Evolutionary conservation across 1,284 basidiomycete species (phyloP).

Genomic region (Exobasidium cylindrosporum): DNA sequence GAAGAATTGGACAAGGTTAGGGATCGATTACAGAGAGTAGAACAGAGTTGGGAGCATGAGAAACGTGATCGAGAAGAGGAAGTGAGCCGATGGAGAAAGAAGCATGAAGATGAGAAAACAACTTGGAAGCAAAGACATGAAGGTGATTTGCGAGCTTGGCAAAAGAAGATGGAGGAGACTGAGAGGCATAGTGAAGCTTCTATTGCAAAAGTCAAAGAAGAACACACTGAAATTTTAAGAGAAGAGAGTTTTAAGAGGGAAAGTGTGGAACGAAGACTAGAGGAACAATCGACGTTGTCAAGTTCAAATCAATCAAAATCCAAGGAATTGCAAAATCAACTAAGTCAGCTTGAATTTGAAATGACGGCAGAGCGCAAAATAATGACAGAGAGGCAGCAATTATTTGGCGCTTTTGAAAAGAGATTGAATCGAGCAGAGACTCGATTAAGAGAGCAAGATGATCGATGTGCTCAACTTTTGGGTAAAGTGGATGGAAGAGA

Average conservation of each 20-base stretch:
- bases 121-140: background rate
- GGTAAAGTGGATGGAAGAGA: constrained; percentile 53
- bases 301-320: background rate
- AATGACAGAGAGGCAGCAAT: constrained; percentile 37
- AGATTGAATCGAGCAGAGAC: constrained; percentile 39
- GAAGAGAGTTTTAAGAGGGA: background rate
- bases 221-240: background rate
- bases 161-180: background rate
- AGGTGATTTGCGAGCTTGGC: constrained; percentile 4
- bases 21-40: constrained; percentile 20
- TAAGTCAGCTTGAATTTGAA: constrained; percentile 37
- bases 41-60: constrained; percentile 12
- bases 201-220: background rate
- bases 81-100: constrained; percentile 11
- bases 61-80: constrained; percentile 13
- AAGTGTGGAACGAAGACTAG: background rate
- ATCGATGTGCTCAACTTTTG: constrained; percentile 46
- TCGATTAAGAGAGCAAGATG: constrained; percentile 47
- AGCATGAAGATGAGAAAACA: constrained; percentile 1
- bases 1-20: constrained; percentile 19
- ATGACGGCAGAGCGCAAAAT: constrained; percentile 38
- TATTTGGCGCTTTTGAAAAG: constrained; percentile 39
- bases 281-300: background rate
- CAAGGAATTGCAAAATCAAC: constrained; percentile 17
- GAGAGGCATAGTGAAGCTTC: background rate